A percentile compares a stretch with the other conserved stretches of the same genome.
phyloP scores from a whole-genome alignment of 169 alveolate species.

The Neospora caninum region DNA sequence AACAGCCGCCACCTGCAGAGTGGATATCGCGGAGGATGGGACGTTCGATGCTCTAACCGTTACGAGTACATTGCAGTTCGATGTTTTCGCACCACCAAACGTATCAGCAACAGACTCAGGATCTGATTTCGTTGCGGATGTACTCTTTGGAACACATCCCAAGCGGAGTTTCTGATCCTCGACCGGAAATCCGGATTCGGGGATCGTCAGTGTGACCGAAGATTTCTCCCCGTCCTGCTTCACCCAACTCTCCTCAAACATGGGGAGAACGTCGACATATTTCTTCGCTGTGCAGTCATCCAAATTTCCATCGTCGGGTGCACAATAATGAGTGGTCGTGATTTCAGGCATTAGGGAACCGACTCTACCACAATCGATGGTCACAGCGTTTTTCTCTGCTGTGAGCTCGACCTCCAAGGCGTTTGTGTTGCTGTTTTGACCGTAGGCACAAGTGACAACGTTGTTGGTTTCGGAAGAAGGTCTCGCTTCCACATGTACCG shows the following conservation, averaged over 20 bases:
- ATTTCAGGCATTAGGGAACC: not conserved
- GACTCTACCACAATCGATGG: not conserved
- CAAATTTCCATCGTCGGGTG: not conserved
- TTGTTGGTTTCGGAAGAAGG: not conserved
- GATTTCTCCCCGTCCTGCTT: not conserved
- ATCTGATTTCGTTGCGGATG: not conserved
- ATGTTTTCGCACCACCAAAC: too few relatives aligned
- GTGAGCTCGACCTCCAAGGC: not conserved
- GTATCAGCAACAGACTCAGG: not conserved
- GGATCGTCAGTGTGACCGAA: not conserved
- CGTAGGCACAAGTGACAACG: slow-evolving; percentile 3
- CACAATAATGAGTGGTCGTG: not conserved
- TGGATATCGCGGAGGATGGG: too few relatives aligned
- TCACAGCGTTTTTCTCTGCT: not conserved
- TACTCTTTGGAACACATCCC: not conserved
- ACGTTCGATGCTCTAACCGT: not conserved
- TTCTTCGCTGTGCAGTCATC: not conserved
- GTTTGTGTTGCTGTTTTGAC: not conserved
- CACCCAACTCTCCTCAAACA: not conserved
- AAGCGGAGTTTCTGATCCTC: not conserved
- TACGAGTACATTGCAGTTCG: not conserved
- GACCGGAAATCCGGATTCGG: not conserved
- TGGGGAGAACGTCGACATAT: not conserved
- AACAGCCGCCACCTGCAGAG: too few relatives aligned
- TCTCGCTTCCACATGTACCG: not conserved